phyloP scores from a whole-genome alignment of 83 land plant genomes.

The Picea abies region DNA sequence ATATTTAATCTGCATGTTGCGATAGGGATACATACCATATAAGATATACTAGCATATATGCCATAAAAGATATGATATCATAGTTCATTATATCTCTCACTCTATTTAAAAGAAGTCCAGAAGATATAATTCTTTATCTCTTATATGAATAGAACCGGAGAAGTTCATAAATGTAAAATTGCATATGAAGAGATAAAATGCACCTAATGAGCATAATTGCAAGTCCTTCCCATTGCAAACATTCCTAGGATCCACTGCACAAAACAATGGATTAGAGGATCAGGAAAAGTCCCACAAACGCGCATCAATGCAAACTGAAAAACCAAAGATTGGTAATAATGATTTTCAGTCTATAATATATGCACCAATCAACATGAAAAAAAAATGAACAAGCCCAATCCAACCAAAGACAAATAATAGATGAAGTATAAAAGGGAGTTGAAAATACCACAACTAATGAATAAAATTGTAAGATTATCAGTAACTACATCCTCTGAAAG shows the following conservation, averaged over 20 bases:
- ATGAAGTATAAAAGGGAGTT: neutral
- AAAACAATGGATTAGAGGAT: neutral
- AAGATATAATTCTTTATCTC: neutral
- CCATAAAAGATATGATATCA: too few relatives aligned
- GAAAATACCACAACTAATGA: conserved; percentile 54
- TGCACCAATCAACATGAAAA: neutral
- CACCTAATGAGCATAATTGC: conserved; percentile 7
- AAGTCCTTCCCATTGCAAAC: neutral
- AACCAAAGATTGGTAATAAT: neutral
- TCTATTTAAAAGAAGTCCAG: too few relatives aligned
- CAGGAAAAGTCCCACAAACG: neutral
- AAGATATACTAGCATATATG: too few relatives aligned
- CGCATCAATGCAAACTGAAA: neutral
- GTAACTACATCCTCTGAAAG: conserved; percentile 48
- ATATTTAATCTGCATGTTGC: too few relatives aligned
- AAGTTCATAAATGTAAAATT: neutral
- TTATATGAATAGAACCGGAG: neutral
- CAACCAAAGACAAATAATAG: conserved; percentile 13
- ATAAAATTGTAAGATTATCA: conserved; percentile 49
- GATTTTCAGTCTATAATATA: neutral
- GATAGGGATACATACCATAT: too few relatives aligned
- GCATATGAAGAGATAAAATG: neutral
- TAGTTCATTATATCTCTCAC: too few relatives aligned
- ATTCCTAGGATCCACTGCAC: conserved; percentile 5
- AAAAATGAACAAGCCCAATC: conserved; percentile 6